Evolutionary conservation across 139 green algal genomes (phyloP), one percentile per base, ranked within the genome.

Genomic region (Spirogloea muscicola): DNA sequence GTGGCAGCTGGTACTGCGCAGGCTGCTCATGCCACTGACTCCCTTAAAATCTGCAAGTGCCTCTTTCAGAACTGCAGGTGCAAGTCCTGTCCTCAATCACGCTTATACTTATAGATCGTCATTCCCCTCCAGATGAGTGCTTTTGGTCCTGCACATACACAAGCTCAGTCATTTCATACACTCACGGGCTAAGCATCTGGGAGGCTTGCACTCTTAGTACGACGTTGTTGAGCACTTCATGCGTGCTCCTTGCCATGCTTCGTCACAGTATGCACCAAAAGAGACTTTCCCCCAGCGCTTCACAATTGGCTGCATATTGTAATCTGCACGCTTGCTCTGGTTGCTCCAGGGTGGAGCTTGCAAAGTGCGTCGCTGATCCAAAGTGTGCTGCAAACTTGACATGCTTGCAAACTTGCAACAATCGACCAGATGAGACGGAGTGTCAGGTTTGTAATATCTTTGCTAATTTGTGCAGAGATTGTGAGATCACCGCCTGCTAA

Each of bases 371-470:
- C 25, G 86, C 59, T 0, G 90, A 96, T 64, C 67, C 68, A 2
- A 70, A 82, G 43, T 96, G 91, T 82, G 41, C 89, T 29, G 84
- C 93, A 55, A 91, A 91, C 79, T 80, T 96, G 7, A 82, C 91
- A 10, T 96, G 91, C 85, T 76, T 96, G 4, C 77, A 95, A 36
- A 36, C 72, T 21, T 96, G 91, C 86, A 89, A 90, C 67, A 79
- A 78, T 18, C 59, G 61, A 1, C 55, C 74, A 6, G 90, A 96
- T 61, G 90, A 95, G 79, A 85, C 84, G 2, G 88, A 74, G 29
- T 96, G 91, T 74, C 88, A 90, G 79, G 73, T 67, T 70, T 74
- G 58, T 72, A n/a, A 74, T 7, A 74, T 43, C 57, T 46, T 37
- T 59, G 18, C 21, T 66, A 59, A 18, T 46, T 66, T 66, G 18